These are phyloP conservation scores for Camellia japonica DNA, from an alignment of 148 eudicot genomes.

Conservation along the genomic window DNA sequence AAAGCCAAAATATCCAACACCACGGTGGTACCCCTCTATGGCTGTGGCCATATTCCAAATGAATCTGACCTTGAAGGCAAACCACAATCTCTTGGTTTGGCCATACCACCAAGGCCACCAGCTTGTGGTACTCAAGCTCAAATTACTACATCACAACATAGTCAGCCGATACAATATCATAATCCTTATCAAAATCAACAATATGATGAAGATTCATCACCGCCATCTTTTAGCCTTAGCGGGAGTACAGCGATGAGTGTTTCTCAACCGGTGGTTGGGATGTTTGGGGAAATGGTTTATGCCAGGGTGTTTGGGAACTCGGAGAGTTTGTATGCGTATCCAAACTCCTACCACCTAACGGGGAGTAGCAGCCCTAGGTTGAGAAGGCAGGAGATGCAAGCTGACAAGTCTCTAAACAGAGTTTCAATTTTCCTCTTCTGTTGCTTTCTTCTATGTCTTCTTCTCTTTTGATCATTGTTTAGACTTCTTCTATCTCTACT, in stretches of 20 bases:
- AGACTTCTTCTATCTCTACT: not conserved
- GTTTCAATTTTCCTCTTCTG: constrained; percentile 59
- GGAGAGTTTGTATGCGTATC: constrained; percentile 38
- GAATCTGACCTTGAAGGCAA: constrained; percentile 26
- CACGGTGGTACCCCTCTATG: constrained; percentile 69
- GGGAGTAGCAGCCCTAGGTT: constrained; percentile 46
- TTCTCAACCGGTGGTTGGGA: constrained; percentile 38
- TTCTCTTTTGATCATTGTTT: constrained; percentile 42
- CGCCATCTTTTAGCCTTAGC: constrained; percentile 19
- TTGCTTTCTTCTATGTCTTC: constrained; percentile 61
- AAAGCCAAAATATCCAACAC: constrained; percentile 69
- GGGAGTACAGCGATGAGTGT: constrained; percentile 24
- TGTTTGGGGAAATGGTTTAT: constrained; percentile 84
- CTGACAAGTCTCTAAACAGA: constrained; percentile 58
- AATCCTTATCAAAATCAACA: constrained; percentile 37
- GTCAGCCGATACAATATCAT: constrained; percentile 30
- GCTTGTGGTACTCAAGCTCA: constrained; percentile 52
- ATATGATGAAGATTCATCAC: constrained; percentile 26
- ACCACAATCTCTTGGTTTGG: constrained; percentile 9
- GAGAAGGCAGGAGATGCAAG: constrained; percentile 60
- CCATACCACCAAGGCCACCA: constrained; percentile 64
- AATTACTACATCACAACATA: constrained; percentile 29
- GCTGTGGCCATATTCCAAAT: constrained; percentile 41
- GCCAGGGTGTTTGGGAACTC: constrained; percentile 72
- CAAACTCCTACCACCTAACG: constrained; percentile 39